Evolutionary conservation across 2,329 filamentous ascomycete species (phyloP).

Genomic region (Sporothrix protearum): DNA sequence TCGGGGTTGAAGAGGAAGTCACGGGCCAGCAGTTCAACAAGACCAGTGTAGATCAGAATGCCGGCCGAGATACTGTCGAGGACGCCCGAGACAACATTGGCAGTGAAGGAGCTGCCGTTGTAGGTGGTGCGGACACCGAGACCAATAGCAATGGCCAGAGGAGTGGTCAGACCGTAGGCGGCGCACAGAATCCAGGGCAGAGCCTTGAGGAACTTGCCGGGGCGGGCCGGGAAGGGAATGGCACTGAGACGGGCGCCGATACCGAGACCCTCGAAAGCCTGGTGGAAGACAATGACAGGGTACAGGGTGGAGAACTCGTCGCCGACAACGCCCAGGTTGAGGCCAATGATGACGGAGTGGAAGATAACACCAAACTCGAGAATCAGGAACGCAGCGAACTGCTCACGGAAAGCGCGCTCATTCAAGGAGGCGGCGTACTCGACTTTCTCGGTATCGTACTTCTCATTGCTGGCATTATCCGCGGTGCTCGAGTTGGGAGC

Average conservation of each 20-base stretch:
- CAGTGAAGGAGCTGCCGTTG: conserved; percentile 51
- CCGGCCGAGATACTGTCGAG: conserved; percentile 89
- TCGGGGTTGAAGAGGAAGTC: conserved; percentile 93
- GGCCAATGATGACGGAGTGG: conserved; percentile 88
- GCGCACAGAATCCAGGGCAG: conserved; percentile 72
- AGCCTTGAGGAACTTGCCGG: conserved; percentile 56
- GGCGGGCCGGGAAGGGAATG: conserved; percentile 60
- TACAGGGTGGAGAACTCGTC: conserved; percentile 57
- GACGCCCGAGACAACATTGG: conserved; percentile 76
- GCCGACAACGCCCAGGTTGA: conserved; percentile 66
- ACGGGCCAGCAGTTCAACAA: conserved; percentile 93
- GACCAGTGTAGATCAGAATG: conserved; percentile 87
- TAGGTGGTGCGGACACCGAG: conserved; percentile 70
- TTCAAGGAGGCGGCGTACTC: conserved; percentile 29
- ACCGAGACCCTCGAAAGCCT: conserved; percentile 92
- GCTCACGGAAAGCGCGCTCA: conserved; percentile 39
- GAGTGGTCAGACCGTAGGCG: conserved; percentile 75
- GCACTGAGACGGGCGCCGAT: conserved; percentile 78
- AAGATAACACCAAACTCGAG: conserved; percentile 96
- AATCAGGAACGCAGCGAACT: conserved; percentile 65
- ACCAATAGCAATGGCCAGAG: conserved; percentile 78
- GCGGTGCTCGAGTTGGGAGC: conserved; percentile 49
- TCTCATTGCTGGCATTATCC: conserved; percentile 60
- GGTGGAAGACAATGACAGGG: conserved; percentile 76
- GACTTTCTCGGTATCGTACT: conserved; percentile 62